phyloP scores from a whole-genome alignment of 1,284 basidiomycete genomes.

The Volvariella volvacea region DNA sequence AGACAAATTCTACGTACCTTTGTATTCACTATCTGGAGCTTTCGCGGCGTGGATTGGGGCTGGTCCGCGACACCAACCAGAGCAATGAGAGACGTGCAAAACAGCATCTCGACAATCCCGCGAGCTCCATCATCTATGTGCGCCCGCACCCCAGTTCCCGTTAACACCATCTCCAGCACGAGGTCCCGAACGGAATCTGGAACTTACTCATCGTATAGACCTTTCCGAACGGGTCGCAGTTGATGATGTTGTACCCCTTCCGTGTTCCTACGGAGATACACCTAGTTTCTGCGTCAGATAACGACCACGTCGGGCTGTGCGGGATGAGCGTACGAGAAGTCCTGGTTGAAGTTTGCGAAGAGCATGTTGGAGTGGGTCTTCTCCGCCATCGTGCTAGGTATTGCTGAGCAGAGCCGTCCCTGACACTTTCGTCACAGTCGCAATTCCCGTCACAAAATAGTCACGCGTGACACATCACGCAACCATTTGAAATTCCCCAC shows the following conservation, averaged over 20 bases:
- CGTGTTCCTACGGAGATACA: conserved; percentile 94
- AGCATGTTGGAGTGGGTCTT: conserved; percentile 49
- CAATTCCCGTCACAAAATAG: background rate
- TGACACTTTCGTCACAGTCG: background rate
- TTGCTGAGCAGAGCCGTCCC: background rate
- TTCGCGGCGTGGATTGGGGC: conserved; percentile 81
- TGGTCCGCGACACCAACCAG: conserved; percentile 93
- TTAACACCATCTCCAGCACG: background rate
- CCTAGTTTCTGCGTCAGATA: conserved; percentile 27
- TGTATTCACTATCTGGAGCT: conserved; percentile 97
- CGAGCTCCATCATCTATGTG: conserved; percentile 80
- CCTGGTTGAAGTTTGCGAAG: conserved; percentile 86
- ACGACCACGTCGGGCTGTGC: background rate
- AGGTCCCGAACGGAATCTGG: conserved; percentile 1
- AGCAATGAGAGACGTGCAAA: conserved; percentile 96
- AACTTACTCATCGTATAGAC: conserved; percentile 90
- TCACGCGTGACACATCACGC: no score
- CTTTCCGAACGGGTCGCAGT: conserved; percentile 95
- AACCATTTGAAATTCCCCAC: no score
- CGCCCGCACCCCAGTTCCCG: background rate
- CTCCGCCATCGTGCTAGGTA: conserved; percentile 19
- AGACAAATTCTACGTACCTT: conserved; percentile 51
- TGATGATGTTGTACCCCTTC: conserved; percentile 95
- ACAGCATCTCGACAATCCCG: conserved; percentile 98
- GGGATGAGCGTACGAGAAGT: conserved; percentile 61